Evolutionary conservation across 225 moss, liverwort and hornwort genomes (phyloP).

Genomic region (Straminergon stramineum): DNA sequence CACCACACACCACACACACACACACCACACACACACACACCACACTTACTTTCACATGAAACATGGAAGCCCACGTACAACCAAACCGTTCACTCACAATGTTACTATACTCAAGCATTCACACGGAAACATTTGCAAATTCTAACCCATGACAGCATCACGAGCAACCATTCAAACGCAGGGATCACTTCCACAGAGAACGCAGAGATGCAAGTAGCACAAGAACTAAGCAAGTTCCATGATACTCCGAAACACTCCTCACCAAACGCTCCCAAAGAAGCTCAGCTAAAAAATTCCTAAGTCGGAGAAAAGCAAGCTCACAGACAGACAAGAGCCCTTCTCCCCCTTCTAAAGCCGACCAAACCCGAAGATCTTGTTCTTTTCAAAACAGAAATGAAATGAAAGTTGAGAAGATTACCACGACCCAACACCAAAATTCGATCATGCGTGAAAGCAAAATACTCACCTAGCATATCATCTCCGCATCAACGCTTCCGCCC

Average conservation of each 20-base stretch:
- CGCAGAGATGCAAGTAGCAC: neutral
- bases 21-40: no score
- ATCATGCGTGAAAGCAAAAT: neutral
- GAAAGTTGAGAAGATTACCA: neutral
- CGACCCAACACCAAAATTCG: neutral
- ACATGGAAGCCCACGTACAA: neutral
- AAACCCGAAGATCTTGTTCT: neutral
- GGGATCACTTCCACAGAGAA: neutral
- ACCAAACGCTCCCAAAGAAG: neutral
- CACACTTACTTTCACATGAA: neutral
- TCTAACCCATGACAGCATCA: neutral
- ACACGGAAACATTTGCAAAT: neutral
- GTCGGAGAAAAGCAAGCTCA: neutral
- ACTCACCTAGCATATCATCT: neutral
- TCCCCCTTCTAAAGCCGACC: neutral
- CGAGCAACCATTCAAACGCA: neutral
- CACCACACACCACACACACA: no score
- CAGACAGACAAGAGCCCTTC: neutral
- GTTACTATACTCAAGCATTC: neutral
- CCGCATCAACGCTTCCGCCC: neutral
- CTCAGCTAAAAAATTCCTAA: neutral
- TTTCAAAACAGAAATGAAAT: neutral
- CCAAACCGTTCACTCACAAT: neutral
- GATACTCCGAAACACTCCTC: neutral
- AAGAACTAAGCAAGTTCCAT: neutral